phyloP scores from a whole-genome alignment of 441 rosid species.

The Viola pubescens region DNA sequence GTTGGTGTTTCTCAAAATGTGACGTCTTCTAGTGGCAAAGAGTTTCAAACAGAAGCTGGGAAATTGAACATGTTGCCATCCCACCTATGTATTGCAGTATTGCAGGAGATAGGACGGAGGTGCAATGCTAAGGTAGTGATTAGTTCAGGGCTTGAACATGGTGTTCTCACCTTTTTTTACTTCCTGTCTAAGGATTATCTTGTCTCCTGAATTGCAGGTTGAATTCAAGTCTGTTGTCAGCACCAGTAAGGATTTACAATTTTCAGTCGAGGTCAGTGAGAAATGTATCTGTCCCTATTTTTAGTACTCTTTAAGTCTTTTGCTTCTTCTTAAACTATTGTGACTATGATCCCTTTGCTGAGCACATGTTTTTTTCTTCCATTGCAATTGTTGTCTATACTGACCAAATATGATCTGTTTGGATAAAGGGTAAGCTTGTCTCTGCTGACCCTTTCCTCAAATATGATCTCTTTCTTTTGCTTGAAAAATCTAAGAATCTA shows the following conservation, averaged over 20 bases:
- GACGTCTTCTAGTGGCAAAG: constrained; percentile 39
- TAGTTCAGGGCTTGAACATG: constrained; percentile 10
- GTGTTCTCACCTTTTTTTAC: not conserved
- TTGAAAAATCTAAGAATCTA: not conserved
- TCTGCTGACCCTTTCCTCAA: not conserved
- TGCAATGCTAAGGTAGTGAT: constrained; percentile 73
- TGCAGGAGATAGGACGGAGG: constrained; percentile 91
- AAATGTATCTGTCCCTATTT: not conserved
- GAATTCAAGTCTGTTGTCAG: constrained; percentile 79
- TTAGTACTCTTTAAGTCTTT: not conserved
- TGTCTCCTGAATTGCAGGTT: constrained; percentile 42
- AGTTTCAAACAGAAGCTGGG: constrained; percentile 49
- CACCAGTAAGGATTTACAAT: constrained; percentile 89
- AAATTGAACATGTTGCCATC: constrained; percentile 52
- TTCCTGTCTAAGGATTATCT: constrained; percentile 13
- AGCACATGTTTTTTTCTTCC: not conserved
- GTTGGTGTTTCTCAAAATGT: constrained; percentile 50
- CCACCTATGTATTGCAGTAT: constrained; percentile 65
- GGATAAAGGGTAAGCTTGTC: not conserved
- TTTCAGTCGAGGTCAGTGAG: constrained; percentile 83
- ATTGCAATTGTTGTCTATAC: not conserved
- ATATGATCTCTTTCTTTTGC: not conserved
- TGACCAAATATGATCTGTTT: too few species aligned
- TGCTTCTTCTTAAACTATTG: not conserved
- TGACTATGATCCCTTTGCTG: too few species aligned